Evolutionary conservation across 106 monocot genomes (phyloP).

Genomic region (Hemerocallis citrina): DNA sequence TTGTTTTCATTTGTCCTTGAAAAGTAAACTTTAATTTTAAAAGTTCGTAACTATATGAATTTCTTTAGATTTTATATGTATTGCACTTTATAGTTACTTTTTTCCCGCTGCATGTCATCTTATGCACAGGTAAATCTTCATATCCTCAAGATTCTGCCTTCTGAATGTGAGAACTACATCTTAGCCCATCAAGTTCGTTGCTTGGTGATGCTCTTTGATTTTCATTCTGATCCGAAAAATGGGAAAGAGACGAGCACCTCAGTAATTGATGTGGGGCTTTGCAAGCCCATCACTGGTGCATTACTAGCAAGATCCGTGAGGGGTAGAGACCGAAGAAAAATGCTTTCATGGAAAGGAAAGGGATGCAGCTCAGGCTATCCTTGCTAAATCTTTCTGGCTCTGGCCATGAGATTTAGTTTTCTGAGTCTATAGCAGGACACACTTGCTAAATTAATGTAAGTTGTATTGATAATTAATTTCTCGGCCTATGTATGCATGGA

Average conservation of each 20-base stretch:
- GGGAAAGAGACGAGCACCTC: constrained; percentile 36
- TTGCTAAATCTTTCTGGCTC: constrained; percentile 9
- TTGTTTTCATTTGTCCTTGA: no score
- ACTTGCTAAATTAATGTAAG: no score
- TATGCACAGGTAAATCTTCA: constrained; percentile 66
- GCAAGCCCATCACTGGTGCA: constrained; percentile 42
- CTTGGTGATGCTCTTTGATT: constrained; percentile 85
- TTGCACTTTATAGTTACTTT: no score
- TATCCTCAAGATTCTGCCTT: constrained; percentile 45
- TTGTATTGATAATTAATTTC: no score
- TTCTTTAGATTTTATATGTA: no score
- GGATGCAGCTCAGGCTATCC: constrained; percentile 30
- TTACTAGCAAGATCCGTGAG: constrained; percentile 52
- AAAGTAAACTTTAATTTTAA: no score
- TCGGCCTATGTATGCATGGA: no score
- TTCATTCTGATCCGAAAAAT: constrained; percentile 34
- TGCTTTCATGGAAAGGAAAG: constrained; percentile 58
- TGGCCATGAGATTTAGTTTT: no score
- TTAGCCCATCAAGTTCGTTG: constrained; percentile 68
- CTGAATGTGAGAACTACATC: constrained; percentile 37
- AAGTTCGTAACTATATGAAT: no score
- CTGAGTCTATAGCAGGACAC: no score
- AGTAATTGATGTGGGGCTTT: constrained; percentile 53
- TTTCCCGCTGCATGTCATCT: no score
- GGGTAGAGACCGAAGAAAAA: constrained; percentile 83